Conservation (phyloP, 257 asterid species). For the Gentiana macrophylla region DNA sequence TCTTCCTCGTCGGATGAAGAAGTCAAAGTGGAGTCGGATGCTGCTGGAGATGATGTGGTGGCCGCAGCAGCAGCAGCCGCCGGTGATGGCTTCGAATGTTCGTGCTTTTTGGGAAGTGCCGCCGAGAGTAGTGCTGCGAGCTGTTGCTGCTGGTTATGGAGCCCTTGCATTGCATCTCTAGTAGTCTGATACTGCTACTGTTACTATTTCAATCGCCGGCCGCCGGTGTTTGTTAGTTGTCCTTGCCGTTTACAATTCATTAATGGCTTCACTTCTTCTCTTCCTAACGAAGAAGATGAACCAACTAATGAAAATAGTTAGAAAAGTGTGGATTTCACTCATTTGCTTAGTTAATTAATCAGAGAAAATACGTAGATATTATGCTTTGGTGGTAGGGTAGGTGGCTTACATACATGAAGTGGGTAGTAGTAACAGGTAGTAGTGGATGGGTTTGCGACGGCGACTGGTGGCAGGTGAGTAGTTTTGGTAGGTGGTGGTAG, state of each 20-base stretch:
- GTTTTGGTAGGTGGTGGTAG: no score
- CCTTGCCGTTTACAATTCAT: not conserved
- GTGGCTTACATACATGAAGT: no score
- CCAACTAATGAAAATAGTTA: no score
- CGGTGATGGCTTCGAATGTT: conserved; percentile 40
- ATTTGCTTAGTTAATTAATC: no score
- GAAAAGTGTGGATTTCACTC: no score
- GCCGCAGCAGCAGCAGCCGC: conserved; percentile 23
- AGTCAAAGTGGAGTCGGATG: conserved; percentile 10
- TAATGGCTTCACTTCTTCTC: no score
- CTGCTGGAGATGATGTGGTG: conserved; percentile 13
- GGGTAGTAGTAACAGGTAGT: no score
- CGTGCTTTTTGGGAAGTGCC: conserved; percentile 69
- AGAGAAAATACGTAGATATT: no score
- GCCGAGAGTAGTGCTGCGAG: conserved; percentile 91
- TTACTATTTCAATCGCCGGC: not conserved
- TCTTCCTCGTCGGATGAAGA: conserved; percentile 31
- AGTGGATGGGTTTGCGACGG: no score
- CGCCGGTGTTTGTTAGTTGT: not conserved
- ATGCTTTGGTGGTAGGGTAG: no score
- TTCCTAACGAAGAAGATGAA: no score
- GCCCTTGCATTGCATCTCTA: conserved; percentile 64
- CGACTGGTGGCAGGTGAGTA: no score
- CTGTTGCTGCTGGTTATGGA: conserved; percentile 95
- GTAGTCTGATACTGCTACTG: not conserved